Evolutionary conservation across 2,329 filamentous ascomycete species (phyloP).

Genomic region (Penicillium janthinellum): DNA sequence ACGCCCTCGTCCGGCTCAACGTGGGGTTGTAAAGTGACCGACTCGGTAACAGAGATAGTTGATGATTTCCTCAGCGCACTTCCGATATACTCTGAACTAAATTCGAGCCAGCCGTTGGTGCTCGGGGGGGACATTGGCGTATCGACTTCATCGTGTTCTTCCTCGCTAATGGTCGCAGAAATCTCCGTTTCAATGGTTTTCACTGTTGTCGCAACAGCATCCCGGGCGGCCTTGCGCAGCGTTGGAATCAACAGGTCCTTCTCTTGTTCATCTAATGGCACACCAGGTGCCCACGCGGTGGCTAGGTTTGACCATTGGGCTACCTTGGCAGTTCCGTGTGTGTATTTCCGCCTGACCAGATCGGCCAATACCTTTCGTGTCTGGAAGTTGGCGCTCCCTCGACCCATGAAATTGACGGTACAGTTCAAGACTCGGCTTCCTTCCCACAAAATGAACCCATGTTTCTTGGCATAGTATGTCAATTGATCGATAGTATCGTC

Average conservation of each 20-base stretch:
- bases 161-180: constrained; percentile 33
- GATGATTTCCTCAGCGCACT: constrained; percentile 39
- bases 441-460: constrained; percentile 47
- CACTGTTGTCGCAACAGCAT: constrained; percentile 41
- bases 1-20: constrained; percentile 28
- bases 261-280: constrained; percentile 40
- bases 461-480: constrained; percentile 36
- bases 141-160: constrained; percentile 18
- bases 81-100: constrained; percentile 29
- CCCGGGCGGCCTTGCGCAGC: constrained; percentile 44
- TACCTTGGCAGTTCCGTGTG: constrained; percentile 39
- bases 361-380: constrained; percentile 37
- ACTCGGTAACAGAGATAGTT: constrained; percentile 47
- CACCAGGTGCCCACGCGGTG: constrained; percentile 43
- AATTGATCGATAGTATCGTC: constrained; percentile 54
- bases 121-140: constrained; percentile 10
- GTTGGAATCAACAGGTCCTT: constrained; percentile 46
- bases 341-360: constrained; percentile 42
- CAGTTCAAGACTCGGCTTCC: constrained; percentile 43
- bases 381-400: constrained; percentile 31
- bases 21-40: constrained; percentile 39
- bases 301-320: constrained; percentile 44
- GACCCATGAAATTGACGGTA: constrained; percentile 36
- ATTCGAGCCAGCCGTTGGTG: constrained; percentile 26
- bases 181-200: constrained; percentile 47